Evolutionary conservation across 2,329 filamentous ascomycete species (phyloP), one percentile per base, ranked within the genome.

Genomic region (Aciculosporium take): DNA sequence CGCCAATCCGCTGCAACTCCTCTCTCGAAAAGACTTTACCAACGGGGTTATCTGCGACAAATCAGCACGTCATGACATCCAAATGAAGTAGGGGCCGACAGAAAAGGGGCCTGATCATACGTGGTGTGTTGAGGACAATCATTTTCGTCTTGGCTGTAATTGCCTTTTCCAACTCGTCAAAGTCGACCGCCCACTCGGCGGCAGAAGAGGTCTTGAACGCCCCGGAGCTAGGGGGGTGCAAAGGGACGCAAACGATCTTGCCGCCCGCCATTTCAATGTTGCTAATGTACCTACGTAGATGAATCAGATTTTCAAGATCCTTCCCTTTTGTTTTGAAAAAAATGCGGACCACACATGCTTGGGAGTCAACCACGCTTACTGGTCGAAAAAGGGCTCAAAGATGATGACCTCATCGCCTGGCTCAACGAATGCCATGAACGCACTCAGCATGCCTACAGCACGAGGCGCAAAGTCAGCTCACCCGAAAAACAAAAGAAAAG

Each of bases 181-280:
- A 84, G 62, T 96, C 79, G 40, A 98, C 73, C 2, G 71, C 77
- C 91, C 91, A 98, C 51, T 94, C 84, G 3, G 76, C 77, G 1
- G 91, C 87, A 5, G 86, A 87, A 0, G 86, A 85, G 0, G 84
- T 94, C 61, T 79, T 75, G 30, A 71, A 76, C 4, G 78, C 81
- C 39, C 91, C 91, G 35, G 86, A 79, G 48, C 74, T 71, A 8
- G 91, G 91, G 23, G 91, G 89, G 47, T 91, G 84, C 58, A 98
- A 70, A n/a, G 91, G 88, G 20, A 96, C 89, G 57, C 95, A 96
- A 51, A 89, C 81, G 48, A 96, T 85, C 58, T 81, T 93, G 50
- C 91, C 91, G 39, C 91, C 91, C 1, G 91, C 80, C 88, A 98
- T 96, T 62, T 95, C 84, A 49, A 98, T 96, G 64, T 98, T 98